Evolutionary conservation across 257 asterid genomes (phyloP).

Genomic region (Cinchona pubescens): DNA sequence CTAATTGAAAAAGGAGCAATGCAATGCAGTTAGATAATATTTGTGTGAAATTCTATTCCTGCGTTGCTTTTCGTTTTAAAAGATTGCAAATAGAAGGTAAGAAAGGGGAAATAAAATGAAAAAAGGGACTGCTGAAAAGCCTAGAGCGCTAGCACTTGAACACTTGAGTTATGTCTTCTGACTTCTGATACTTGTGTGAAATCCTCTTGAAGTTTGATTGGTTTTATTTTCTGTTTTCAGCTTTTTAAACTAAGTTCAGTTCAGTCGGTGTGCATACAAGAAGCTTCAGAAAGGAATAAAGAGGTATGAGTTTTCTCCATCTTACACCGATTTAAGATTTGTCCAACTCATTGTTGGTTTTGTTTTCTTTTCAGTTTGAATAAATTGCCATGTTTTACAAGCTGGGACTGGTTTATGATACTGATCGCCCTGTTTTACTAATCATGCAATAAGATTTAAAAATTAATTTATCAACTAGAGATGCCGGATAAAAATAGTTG

Average conservation of each 20-base stretch:
- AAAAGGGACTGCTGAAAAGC: background rate
- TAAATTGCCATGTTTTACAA: background rate
- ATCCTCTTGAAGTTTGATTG: background rate
- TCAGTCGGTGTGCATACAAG: constrained; percentile 69
- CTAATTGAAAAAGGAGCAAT: background rate
- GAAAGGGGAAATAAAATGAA: background rate
- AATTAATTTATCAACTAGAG: background rate
- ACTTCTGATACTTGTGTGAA: background rate
- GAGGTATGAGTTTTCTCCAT: constrained; percentile 51
- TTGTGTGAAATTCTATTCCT: background rate
- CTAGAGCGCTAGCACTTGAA: background rate
- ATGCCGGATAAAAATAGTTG: background rate
- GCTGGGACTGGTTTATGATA: background rate
- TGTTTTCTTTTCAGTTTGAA: background rate
- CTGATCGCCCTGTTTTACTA: too few relatives aligned
- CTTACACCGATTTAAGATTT: background rate
- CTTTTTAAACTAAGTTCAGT: constrained; percentile 71
- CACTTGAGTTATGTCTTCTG: background rate
- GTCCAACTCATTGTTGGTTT: too few relatives aligned
- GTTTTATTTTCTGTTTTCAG: constrained; percentile 37
- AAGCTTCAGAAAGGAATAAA: constrained; percentile 53
- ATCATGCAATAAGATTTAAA: background rate
- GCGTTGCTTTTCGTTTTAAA: too few relatives aligned
- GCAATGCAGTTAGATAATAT: background rate
- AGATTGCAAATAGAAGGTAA: background rate